Evolutionary conservation across 2,329 filamentous ascomycete genomes (phyloP).

Genomic region (Elsinoe australis): DNA sequence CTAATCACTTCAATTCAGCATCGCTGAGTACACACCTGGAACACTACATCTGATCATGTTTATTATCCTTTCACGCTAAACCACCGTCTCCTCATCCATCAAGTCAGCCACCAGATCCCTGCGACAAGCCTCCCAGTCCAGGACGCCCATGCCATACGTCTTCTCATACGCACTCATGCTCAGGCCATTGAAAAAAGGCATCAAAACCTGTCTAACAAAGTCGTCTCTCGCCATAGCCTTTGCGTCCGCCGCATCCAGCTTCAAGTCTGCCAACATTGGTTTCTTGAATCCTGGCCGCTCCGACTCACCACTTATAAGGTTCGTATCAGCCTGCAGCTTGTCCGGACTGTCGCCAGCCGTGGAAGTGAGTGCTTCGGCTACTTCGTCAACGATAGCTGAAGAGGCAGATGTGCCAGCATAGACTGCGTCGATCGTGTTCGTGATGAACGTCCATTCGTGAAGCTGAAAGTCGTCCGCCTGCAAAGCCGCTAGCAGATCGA

Average conservation of each 20-base stretch:
- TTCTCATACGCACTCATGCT: constrained; percentile 92
- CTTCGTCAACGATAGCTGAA: constrained; percentile 73
- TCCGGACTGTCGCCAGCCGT: constrained; percentile 27
- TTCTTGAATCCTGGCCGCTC: constrained; percentile 25
- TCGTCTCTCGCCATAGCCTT: constrained; percentile 49
- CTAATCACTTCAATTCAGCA: too few relatives aligned
- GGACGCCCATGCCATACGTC: constrained; percentile 71
- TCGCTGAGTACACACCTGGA: background rate
- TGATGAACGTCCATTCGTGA: constrained; percentile 97
- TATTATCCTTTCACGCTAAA: constrained; percentile 16
- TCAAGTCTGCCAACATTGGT: constrained; percentile 44
- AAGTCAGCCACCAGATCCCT: constrained; percentile 27
- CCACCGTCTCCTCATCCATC: constrained; percentile 44
- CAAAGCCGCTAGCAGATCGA: constrained; percentile 78
- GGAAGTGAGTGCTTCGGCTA: constrained; percentile 64
- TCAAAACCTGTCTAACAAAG: constrained; percentile 67
- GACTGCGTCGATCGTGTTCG: constrained; percentile 92
- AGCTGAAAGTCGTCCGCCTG: constrained; percentile 94
- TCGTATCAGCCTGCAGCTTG: constrained; percentile 8
- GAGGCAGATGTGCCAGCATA: constrained; percentile 66
- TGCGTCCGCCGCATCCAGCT: constrained; percentile 49
- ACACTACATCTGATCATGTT: background rate
- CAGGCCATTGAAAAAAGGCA: constrained; percentile 83
- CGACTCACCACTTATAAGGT: background rate
- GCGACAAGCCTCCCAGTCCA: constrained; percentile 58